Base-by-base conservation (phyloP, 139 green algal species). In the Klebsormidium nitens region DNA sequence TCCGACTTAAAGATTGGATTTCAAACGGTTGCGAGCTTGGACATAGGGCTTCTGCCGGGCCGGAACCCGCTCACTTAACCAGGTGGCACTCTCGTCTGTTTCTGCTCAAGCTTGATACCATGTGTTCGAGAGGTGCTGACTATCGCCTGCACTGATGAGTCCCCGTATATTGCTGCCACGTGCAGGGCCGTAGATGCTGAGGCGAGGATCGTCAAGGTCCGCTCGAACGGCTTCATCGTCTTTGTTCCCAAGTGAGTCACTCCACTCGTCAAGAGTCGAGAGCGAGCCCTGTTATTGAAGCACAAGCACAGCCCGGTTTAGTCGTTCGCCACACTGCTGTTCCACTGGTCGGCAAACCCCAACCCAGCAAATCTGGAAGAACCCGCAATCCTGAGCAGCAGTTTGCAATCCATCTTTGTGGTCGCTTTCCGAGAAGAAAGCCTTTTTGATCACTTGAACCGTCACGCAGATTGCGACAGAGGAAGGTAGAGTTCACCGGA, bases 221-320 rank as follows among this genome's bases (percentile, higher is more conserved):
- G 75, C 3, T 31, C 55, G 8, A 95, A 97, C 66, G 91, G 92
- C 1, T 59, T 97, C 2, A 84, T 97, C 26, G 91, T 96, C 17
- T 96, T 96, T 74, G 89, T 97, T 39, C 93, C 93, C 40, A 96
- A 96, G 71, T 78, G 37, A 59, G 58, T 46, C n/a, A n/a, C n/a
- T n/a, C n/a, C n/a, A n/a, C n/a, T n/a, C n/a, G n/a, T n/a, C n/a
- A n/a, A n/a, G n/a, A n/a, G n/a, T n/a, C n/a, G n/a, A n/a, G n/a
- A n/a, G n/a, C n/a, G n/a, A n/a, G n/a, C n/a, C n/a, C n/a, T n/a
- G n/a, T n/a, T n/a, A n/a, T n/a, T n/a, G n/a, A n/a, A n/a, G n/a
- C n/a, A n/a, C n/a, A n/a, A n/a, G n/a, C n/a, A n/a, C n/a, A n/a
- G n/a, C n/a, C n/a, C n/a, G n/a, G n/a, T n/a, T n/a, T n/a, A n/a